Conservation (phyloP, 2,329 filamentous ascomycete species). For the Colletotrichum tamarilloi region DNA sequence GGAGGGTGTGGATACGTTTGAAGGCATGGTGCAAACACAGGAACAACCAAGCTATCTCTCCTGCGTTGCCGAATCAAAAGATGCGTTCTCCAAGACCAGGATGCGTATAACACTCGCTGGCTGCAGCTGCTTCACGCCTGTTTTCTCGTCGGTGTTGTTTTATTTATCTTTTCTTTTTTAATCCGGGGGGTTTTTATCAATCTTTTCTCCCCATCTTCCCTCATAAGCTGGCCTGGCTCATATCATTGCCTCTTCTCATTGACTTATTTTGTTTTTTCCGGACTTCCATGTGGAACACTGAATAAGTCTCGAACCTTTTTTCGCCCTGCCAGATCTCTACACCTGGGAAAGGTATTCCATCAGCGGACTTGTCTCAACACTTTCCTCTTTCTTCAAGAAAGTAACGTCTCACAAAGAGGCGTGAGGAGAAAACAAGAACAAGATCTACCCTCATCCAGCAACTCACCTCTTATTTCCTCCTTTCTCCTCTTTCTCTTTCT, state of each 20-base stretch:
- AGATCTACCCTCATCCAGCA: not conserved
- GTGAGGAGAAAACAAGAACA: not conserved
- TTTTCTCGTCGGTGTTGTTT: not conserved
- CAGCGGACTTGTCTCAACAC: not conserved
- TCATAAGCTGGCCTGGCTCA: not conserved
- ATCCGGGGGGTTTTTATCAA: not conserved
- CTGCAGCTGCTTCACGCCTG: constrained; percentile 21
- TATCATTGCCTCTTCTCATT: not conserved
- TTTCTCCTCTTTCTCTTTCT: not conserved
- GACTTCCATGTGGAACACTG: constrained; percentile 16
- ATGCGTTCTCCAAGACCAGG: not conserved
- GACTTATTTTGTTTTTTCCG: not conserved
- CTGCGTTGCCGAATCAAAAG: constrained; percentile 9
- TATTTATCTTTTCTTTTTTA: not conserved
- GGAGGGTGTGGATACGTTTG: not conserved
- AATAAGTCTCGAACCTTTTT: not conserved
- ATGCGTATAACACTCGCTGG: constrained; percentile 29
- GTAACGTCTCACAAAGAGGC: constrained; percentile 33
- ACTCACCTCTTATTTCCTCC: not conserved
- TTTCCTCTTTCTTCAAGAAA: constrained; percentile 30
- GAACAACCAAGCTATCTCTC: not conserved
- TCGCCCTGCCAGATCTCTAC: not conserved
- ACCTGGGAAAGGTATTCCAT: not conserved
- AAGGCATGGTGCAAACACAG: not conserved
- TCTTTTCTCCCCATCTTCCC: not conserved